Base-by-base conservation (phyloP, 2,329 filamentous ascomycete species). In the Monosporascus sp. region DNA sequence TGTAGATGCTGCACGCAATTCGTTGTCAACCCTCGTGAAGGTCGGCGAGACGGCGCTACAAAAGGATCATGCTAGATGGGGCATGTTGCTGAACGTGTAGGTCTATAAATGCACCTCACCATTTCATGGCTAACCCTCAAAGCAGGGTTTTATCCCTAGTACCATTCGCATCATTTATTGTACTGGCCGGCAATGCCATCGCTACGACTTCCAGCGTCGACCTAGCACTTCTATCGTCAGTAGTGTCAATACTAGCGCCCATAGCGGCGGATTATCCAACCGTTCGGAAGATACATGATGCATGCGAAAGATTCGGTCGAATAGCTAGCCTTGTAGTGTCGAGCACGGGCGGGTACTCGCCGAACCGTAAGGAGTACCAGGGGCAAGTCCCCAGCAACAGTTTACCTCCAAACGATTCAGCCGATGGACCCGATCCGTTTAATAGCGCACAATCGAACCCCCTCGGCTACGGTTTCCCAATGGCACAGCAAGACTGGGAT, bases 401-500 rank as follows among this genome's bases (percentile, higher is more conserved):
- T 7, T 31, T 49, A 5, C 16, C 50, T 19, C 41, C 51, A 9
- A 38, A 45, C 5, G 19, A 3, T 20, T 20, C 52, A 20, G 45
- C 44, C 20, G 49, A 38, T 14, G 26, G 35, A 26, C 7, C 46
- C 3, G n/a, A n/a, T 44, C 48, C 49, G 16, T 27, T 48, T 47
- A 41, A 48, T 44, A 20, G 17, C n/a, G 20, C 35, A 6, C 43
- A 50, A 24, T 37, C 27, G 24, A 48, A 37, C 16, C 35, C 47
- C 17, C 48, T 60, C 3, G 62, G 59, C 26, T 62, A 59, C 35
- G 52, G 52, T 2, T 61, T 62, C 38, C 61, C 63, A 3, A 65
- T 65, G 61, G 63, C 58, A 7, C 62, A 60, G 31, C 61, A 63
- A 35, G 61, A 65, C 27, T 64, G 62, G 63, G 63, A 65, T 35